Percentiles rank a stretch among this genome's conserved stretches.
Evolutionary conservation across 768 basidiomycete genomes (phyloP).

Genomic region (Agrocybe praecox): DNA sequence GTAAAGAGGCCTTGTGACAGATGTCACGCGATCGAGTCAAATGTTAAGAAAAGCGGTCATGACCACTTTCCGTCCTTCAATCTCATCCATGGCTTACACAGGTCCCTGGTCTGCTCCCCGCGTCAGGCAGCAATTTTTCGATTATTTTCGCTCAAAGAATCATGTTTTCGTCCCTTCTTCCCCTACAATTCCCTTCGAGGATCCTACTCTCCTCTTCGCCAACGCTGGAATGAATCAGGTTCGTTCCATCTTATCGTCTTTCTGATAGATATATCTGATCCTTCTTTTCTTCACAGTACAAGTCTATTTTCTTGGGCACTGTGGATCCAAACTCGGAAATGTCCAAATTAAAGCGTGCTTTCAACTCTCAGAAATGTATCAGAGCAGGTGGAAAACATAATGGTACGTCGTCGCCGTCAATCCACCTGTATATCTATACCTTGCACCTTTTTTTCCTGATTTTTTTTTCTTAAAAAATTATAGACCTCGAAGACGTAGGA

Average conservation of each 20-base stretch:
- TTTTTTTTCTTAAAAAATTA: background rate
- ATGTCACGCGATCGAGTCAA: slow-evolving; percentile 16
- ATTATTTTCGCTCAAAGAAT: slow-evolving; percentile 77
- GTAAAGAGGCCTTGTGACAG: slow-evolving; percentile 15
- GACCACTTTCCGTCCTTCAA: slow-evolving; percentile 18
- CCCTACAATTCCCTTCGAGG: slow-evolving; percentile 94
- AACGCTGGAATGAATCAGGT: slow-evolving; percentile 99
- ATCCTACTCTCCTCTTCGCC: slow-evolving; percentile 95
- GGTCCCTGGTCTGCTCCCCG: slow-evolving; percentile 77
- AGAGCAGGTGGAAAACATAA: slow-evolving; percentile 99
- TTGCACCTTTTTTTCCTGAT: slow-evolving; percentile 1
- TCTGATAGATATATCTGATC: background rate
- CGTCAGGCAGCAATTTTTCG: slow-evolving; percentile 89
- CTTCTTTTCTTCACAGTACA: slow-evolving; percentile 63
- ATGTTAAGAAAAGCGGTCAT: slow-evolving; percentile 20
- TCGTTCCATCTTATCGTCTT: slow-evolving; percentile 30
- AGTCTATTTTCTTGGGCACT: slow-evolving; percentile 96
- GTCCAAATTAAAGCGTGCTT: slow-evolving; percentile 88
- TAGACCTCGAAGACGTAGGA: slow-evolving; percentile 98
- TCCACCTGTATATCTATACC: background rate
- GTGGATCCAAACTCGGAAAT: slow-evolving; percentile 95
- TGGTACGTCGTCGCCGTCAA: slow-evolving; percentile 46
- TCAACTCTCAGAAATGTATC: slow-evolving; percentile 98
- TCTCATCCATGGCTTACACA: slow-evolving; percentile 41
- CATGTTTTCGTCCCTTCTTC: slow-evolving; percentile 93